A percentile compares a stretch with the other conserved stretches of the same genome.
Evolutionary conservation across 2,329 filamentous ascomycete species (phyloP).

Genomic region (Verticillium nubilum): DNA sequence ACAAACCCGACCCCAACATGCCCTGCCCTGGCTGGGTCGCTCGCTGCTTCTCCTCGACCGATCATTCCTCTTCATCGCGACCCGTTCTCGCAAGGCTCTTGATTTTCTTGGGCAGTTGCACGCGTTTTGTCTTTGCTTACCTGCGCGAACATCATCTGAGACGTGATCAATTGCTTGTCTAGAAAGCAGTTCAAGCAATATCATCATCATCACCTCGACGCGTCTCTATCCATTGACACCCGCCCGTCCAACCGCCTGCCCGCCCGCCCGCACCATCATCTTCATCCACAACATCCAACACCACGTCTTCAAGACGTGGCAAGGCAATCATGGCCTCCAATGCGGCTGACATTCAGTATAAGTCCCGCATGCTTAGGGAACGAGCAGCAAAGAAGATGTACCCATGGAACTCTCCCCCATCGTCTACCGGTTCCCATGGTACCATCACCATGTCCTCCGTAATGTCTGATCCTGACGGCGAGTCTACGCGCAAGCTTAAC

Average conservation of each 20-base stretch:
- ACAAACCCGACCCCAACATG: slow-evolving; percentile 1
- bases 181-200: not conserved
- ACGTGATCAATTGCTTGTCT: not conserved
- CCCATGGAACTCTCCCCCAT: slow-evolving; percentile 53
- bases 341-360: slow-evolving; percentile 31
- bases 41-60: not conserved
- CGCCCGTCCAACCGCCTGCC: not conserved
- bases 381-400: slow-evolving; percentile 48
- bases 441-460: slow-evolving; percentile 49
- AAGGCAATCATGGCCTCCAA: slow-evolving; percentile 32
- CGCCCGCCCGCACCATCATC: not conserved
- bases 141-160: not conserved
- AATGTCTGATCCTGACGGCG: slow-evolving; percentile 47
- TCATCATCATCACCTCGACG: not conserved
- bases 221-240: not conserved
- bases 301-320: slow-evolving; percentile 8
- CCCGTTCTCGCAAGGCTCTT: not conserved
- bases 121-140: not conserved
- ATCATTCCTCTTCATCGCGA: not conserved
- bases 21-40: not conserved
- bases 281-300: slow-evolving; percentile 1
- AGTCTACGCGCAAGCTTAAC: slow-evolving; percentile 46
- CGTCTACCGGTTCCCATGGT: slow-evolving; percentile 52
- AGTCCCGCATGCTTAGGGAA: slow-evolving; percentile 44
- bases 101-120: not conserved